Evolutionary conservation across 306 rosid species (phyloP), one percentile per base, ranked within the genome.

Genomic region (Inga oerstediana): DNA sequence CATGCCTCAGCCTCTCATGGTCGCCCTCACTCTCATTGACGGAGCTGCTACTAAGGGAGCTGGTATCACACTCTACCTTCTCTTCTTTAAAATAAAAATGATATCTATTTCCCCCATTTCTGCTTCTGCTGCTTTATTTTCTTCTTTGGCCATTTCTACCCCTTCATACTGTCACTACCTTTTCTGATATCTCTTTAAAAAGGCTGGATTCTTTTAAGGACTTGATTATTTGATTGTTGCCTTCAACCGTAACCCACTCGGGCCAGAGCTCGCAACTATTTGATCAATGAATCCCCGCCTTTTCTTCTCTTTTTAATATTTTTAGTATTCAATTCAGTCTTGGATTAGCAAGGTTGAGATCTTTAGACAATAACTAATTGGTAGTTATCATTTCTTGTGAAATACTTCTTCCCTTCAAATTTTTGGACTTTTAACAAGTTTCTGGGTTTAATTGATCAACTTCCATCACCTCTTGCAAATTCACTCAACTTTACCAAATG

Each of bases 41-140:
- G 84, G 85, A 80, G 98, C 98, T 84, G 90, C 85, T 87, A 85
- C 93, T 51, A 89, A 85, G 56, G 97, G 94, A 85, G 97, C 98
- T 39, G 96, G 96, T 94, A 41, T 76, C 54, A 51, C 58, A 79
- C 71, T 76, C 61, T 4, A 4, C 6, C 30, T 37, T 56, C 61
- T 22, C 15, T n/a, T 45, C 45, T 68, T 56, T 13, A 52, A 52
- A 3, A 52, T 17, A 17, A 20, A 56, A 19, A 19, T 8, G 8
- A 56, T 1, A 56, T 56, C 8, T 56, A 7, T 39, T 70, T 62
- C 4, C 32, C 75, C 34, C 22, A 12, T 22, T 3, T 17, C 4
- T 37, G 10, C 35, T 9, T 43, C 43, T 34, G 10, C 37, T 30
- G 10, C 45, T 70, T 70, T 39, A 9, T 19, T 15, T 43, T 45